A percentile compares a stretch with the other conserved stretches of the same genome.
Conservation (phyloP, 2,329 filamentous ascomycete species). For the Cordyceps pruinosa region DNA sequence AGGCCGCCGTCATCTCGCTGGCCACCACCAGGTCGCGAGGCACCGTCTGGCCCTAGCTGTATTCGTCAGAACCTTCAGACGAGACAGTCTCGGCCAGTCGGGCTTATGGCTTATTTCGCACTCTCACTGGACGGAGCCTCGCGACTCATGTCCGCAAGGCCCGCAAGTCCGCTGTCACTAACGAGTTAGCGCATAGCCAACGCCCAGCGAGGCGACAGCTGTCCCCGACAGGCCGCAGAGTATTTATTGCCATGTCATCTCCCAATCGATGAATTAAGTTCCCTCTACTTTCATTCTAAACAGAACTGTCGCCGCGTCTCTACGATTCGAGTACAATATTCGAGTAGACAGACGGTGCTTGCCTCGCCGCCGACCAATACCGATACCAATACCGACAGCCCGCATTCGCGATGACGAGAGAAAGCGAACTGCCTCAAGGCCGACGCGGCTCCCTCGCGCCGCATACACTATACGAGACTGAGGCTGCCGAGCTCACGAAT, state of each 20-base stretch:
- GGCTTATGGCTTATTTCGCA: neutral
- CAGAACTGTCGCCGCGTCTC: no score
- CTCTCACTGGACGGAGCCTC: neutral
- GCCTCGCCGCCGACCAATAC: no score
- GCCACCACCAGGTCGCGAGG: no score
- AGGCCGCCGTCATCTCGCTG: no score
- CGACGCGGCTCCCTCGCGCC: slow-evolving; percentile 2
- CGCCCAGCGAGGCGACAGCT: slow-evolving; percentile 18
- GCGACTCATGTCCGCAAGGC: slow-evolving; percentile 3
- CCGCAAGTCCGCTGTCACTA: slow-evolving; percentile 4
- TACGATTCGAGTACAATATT: no score
- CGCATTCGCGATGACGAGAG: neutral
- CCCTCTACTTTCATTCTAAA: neutral
- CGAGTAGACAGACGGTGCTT: no score
- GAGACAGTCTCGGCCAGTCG: neutral
- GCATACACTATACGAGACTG: slow-evolving; percentile 21
- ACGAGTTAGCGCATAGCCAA: slow-evolving; percentile 10
- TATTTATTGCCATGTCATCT: neutral
- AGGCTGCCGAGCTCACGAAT: slow-evolving; percentile 11
- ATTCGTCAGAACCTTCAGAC: neutral
- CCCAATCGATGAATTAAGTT: neutral
- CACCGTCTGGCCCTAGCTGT: neutral
- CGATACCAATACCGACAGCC: neutral
- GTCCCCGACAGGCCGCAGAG: slow-evolving; percentile 6
- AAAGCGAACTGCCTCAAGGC: neutral